Base-by-base conservation (phyloP, 805 yeast genomes). In the Kuraishia floccosa region DNA sequence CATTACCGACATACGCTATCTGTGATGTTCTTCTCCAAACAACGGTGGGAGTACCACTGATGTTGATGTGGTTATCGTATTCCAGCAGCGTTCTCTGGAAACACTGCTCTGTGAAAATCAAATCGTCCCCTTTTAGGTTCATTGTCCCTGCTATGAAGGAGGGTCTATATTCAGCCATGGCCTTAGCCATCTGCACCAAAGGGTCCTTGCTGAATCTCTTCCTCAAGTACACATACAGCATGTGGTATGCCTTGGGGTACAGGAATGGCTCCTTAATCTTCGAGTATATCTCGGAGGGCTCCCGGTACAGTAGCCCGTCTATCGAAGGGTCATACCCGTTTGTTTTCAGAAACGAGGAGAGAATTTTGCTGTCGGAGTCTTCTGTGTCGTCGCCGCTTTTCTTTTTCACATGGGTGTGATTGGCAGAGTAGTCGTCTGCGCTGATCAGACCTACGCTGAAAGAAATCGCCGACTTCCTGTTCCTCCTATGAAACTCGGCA, bases 1-100 rank as follows among this genome's bases (percentile, higher is more conserved):
- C 97, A 40, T 82, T 82, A n/a, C 94, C 94, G 3, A 87, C 94
- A 37, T 87, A 89, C 0, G 95, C 91, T 9, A 89, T 81, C 51
- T 89, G 95, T 6, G 96, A 95, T 1, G 96, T 86, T 32, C 97
- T 66, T 41, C 98, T 63, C 97, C 97, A 89, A 3, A 86, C 89
- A 15, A 89, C 70, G 0, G 96, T 86, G 2, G 97, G 97, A 0
- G 96, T 89, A 1, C 96, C 96, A 21, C 85, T 74, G 14, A 81
- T 74, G 15, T 75, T 66, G 24, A 91, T 80, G 49, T 83, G 82
- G 50, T 78, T 81, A 37, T 85, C 87, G 50, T 86, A 89, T 37
- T 93, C 95, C 27, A 89, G 58, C 23, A 89, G 58, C 0, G 97
- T 86, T 27, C 98, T 61, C 53, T 89, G 97, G 57, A 87, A 89